Percentiles rank a stretch among this genome's conserved stretches.
Evolutionary conservation across 2,329 filamentous ascomycete genomes (phyloP).

Genomic region (Phaeophleospora eucalypticola): DNA sequence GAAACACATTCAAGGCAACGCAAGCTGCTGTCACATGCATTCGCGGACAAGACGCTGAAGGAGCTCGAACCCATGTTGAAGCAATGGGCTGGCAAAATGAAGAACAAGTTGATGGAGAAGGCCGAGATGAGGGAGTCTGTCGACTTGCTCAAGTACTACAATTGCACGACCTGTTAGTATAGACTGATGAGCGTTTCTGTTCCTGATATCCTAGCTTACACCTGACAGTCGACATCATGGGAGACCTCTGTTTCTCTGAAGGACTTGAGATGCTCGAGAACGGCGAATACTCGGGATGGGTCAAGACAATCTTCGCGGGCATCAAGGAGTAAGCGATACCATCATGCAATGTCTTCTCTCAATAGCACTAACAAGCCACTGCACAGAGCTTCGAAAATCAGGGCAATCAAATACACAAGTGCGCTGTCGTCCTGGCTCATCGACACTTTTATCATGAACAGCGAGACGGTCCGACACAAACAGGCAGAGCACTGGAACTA

Average conservation of each 20-base stretch:
- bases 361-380: not conserved
- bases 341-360: too few species aligned
- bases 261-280: conserved; percentile 29
- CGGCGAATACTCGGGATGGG: conserved; percentile 27
- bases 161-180: conserved; percentile 27
- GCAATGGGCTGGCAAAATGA: conserved; percentile 25
- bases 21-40: conserved; percentile 26
- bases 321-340: conserved; percentile 16
- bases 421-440: conserved; percentile 13
- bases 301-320: conserved; percentile 25
- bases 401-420: conserved; percentile 10
- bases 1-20: conserved; percentile 25
- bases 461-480: conserved; percentile 9
- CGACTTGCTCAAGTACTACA: conserved; percentile 32
- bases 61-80: conserved; percentile 31
- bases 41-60: conserved; percentile 29
- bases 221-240: conserved; percentile 28
- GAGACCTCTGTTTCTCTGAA: conserved; percentile 30
- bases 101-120: conserved; percentile 21
- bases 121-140: conserved; percentile 16
- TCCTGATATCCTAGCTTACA: conserved; percentile 2
- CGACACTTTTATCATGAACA: conserved; percentile 14
- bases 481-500: conserved; percentile 24
- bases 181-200: not conserved
- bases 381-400: conserved; percentile 7